Conservation (phyloP, 495 filamentous ascomycete species). For the Aspergillus nanangensis region DNA sequence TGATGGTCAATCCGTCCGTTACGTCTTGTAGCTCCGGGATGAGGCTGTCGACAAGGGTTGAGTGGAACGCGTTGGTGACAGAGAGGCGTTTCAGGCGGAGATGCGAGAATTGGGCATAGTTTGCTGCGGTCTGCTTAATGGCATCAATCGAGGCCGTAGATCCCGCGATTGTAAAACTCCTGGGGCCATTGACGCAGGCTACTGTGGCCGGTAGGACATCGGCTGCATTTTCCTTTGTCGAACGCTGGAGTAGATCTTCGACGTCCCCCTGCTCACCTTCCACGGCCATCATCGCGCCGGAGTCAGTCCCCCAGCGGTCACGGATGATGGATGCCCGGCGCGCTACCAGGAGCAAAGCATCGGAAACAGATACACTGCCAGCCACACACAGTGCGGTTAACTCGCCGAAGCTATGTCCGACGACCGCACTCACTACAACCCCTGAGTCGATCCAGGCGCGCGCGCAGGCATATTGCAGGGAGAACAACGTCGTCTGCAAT, state of each 20-base stretch:
- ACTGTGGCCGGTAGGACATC: conserved; percentile 17
- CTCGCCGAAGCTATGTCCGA: conserved; percentile 52
- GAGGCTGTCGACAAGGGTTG: conserved; percentile 36
- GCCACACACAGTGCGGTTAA: conserved; percentile 39
- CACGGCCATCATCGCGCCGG: conserved; percentile 47
- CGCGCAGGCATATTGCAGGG: conserved; percentile 45
- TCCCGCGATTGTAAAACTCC: conserved; percentile 44
- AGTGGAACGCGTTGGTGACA: conserved; percentile 53
- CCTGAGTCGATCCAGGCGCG: conserved; percentile 45
- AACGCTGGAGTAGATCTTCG: neutral
- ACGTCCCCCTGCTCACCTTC: conserved; percentile 18
- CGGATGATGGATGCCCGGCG: conserved; percentile 41
- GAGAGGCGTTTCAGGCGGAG: conserved; percentile 36
- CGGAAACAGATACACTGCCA: conserved; percentile 25
- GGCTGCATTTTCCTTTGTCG: neutral
- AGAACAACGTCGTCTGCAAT: conserved; percentile 42
- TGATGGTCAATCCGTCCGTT: conserved; percentile 21
- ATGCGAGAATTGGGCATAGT: neutral
- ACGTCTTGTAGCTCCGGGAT: conserved; percentile 20
- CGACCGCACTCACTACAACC: conserved; percentile 22
- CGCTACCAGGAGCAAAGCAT: conserved; percentile 37
- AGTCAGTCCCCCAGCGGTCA: conserved; percentile 41
- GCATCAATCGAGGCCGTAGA: conserved; percentile 27
- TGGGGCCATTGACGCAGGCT: conserved; percentile 48
- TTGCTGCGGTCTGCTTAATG: conserved; percentile 1